phyloP scores from a whole-genome alignment of 2,329 filamentous ascomycete genomes.

The Colletotrichum falcatum region DNA sequence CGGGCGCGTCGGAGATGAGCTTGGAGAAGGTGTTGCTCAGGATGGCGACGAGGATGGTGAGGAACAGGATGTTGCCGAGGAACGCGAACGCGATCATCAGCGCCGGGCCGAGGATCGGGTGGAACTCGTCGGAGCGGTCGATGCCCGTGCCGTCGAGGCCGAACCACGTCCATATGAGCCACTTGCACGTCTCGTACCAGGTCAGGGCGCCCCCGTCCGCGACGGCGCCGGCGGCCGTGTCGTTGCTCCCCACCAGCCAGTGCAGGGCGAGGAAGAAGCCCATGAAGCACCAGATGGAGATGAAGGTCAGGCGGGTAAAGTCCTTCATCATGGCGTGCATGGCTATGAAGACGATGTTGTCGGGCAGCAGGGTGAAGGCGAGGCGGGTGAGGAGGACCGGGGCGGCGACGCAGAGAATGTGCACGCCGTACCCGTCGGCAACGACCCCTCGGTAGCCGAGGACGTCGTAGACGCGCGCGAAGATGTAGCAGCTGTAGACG shows the following conservation, averaged over 20 bases:
- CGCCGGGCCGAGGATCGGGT: slow-evolving; percentile 73
- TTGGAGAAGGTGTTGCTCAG: slow-evolving; percentile 78
- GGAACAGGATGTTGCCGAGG: slow-evolving; percentile 79
- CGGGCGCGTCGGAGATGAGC: slow-evolving; percentile 74
- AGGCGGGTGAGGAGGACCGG: slow-evolving; percentile 76
- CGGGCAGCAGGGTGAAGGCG: slow-evolving; percentile 79
- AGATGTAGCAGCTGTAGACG: slow-evolving; percentile 72
- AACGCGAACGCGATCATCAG: slow-evolving; percentile 81
- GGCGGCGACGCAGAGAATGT: slow-evolving; percentile 74
- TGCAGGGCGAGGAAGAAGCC: slow-evolving; percentile 77
- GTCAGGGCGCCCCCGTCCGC: neutral
- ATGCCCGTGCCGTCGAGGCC: slow-evolving; percentile 74
- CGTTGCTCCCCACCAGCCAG: slow-evolving; percentile 64
- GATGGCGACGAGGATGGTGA: slow-evolving; percentile 80
- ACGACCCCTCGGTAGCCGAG: slow-evolving; percentile 44
- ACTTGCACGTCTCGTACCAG: slow-evolving; percentile 73
- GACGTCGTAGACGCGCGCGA: slow-evolving; percentile 67
- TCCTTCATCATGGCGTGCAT: slow-evolving; percentile 81
- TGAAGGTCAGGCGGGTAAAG: slow-evolving; percentile 74
- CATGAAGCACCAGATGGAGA: slow-evolving; percentile 69
- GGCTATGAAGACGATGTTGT: slow-evolving; percentile 81
- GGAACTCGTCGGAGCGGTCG: slow-evolving; percentile 67
- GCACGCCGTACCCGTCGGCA: slow-evolving; percentile 67
- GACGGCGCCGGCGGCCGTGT: slow-evolving; percentile 46
- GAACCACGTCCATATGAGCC: slow-evolving; percentile 86